A percentile compares a stretch with the other conserved stretches of the same genome.
These are phyloP conservation scores for Aspergillus funiculosus DNA, from an alignment of 495 filamentous ascomycete genomes.

Conservation along the genomic window DNA sequence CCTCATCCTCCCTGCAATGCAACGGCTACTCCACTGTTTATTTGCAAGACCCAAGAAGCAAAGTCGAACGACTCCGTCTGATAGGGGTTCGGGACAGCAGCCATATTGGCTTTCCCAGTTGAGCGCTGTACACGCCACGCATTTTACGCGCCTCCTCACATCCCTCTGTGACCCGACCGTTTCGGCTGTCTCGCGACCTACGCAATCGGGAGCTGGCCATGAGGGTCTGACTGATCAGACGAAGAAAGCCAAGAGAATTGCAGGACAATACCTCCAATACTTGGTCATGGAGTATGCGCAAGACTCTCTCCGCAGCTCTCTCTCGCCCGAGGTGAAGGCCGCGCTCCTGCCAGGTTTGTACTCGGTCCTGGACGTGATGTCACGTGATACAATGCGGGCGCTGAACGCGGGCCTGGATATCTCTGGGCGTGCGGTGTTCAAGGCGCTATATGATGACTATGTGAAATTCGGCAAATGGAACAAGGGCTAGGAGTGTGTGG, in stretches of 20 bases:
- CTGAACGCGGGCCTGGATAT: slow-evolving; percentile 66
- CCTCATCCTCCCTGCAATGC: slow-evolving; percentile 57
- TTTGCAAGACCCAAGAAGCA: slow-evolving; percentile 50
- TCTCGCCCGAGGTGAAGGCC: slow-evolving; percentile 58
- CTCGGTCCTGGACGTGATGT: slow-evolving; percentile 63
- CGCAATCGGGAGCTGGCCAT: slow-evolving; percentile 29
- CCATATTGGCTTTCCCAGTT: slow-evolving; percentile 45
- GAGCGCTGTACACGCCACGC: slow-evolving; percentile 49
- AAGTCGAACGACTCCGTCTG: slow-evolving; percentile 33
- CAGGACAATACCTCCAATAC: slow-evolving; percentile 67
- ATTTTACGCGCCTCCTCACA: slow-evolving; percentile 66
- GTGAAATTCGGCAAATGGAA: slow-evolving; percentile 65
- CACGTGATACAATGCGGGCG: slow-evolving; percentile 54
- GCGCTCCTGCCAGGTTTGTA: slow-evolving; percentile 67
- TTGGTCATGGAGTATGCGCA: slow-evolving; percentile 67
- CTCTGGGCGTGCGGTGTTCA: slow-evolving; percentile 64
- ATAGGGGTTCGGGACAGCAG: slow-evolving; percentile 21
- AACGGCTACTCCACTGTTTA: slow-evolving; percentile 57
- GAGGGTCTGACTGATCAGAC: slow-evolving; percentile 64
- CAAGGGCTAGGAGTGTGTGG: slow-evolving; percentile 36
- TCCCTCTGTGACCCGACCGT: slow-evolving; percentile 74
- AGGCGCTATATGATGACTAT: slow-evolving; percentile 64
- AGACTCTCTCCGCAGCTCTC: slow-evolving; percentile 52
- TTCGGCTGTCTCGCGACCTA: slow-evolving; percentile 56
- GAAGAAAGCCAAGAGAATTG: slow-evolving; percentile 67